Conservation (phyloP, 305 asterid genomes). For the Petunia hybrid region DNA sequence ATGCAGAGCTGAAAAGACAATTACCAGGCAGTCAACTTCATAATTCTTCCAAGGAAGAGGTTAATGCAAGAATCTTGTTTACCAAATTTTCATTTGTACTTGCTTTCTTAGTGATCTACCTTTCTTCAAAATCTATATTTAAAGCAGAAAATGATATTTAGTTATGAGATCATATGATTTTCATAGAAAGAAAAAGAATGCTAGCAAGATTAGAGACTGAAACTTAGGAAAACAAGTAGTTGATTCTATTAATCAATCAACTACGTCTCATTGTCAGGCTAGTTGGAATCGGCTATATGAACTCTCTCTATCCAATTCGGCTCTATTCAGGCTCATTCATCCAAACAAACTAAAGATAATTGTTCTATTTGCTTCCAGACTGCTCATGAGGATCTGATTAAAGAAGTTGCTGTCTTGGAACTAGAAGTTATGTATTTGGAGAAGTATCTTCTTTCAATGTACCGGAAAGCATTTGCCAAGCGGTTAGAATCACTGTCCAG, state of each 20-base stretch:
- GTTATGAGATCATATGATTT: not conserved
- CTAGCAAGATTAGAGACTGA: not conserved
- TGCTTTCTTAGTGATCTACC: not conserved
- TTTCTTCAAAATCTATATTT: not conserved
- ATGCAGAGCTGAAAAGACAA: conserved; percentile 1
- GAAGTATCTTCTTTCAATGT: conserved; percentile 79
- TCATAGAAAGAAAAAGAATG: not conserved
- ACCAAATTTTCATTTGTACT: not conserved
- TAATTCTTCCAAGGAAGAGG: not conserved
- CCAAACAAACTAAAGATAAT: too few species aligned
- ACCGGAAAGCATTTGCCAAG: conserved; percentile 60
- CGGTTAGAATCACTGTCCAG: conserved; percentile 47
- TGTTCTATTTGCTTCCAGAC: not conserved
- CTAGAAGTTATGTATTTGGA: conserved; percentile 74
- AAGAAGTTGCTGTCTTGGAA: conserved; percentile 76
- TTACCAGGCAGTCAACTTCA: conserved; percentile 2
- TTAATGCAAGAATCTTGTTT: not conserved
- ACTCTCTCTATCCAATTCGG: not conserved
- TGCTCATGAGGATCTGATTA: conserved; percentile 64
- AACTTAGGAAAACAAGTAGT: not conserved
- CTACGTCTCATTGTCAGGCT: not conserved
- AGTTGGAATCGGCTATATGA: not conserved
- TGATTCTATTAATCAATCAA: not conserved
- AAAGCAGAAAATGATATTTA: too few species aligned
- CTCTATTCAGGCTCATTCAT: not conserved